Conservation (phyloP, 2,329 filamentous ascomycete species). For the Polychaeton citri region DNA sequence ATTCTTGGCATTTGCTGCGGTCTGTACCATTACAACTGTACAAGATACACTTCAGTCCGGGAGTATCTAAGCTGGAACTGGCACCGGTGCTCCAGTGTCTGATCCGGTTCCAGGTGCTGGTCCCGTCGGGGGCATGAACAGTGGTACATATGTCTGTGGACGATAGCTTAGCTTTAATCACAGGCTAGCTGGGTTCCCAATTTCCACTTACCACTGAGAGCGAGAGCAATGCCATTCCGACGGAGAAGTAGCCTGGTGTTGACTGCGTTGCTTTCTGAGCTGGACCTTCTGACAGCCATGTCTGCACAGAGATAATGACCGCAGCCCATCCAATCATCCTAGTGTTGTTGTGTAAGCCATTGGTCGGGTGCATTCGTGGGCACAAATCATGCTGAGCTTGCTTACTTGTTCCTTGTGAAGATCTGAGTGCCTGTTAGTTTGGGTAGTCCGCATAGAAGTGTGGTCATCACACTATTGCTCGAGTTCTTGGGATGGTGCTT, state of each 20-base stretch:
- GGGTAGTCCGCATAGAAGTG: constrained; percentile 15
- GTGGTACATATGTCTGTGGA: constrained; percentile 48
- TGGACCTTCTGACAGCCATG: constrained; percentile 63
- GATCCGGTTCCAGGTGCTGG: background rate
- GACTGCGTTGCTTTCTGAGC: constrained; percentile 49
- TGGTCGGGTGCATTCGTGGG: background rate
- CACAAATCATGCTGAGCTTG: too few species aligned
- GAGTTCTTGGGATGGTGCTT: constrained; percentile 20
- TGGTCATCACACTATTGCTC: constrained; percentile 1
- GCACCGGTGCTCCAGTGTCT: background rate
- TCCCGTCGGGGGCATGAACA: constrained; percentile 46
- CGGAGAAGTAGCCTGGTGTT: constrained; percentile 61
- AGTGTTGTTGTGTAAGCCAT: constrained; percentile 10
- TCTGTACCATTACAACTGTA: too few species aligned
- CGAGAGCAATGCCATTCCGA: constrained; percentile 56
- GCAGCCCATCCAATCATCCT: constrained; percentile 58
- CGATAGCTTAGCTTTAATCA: too few species aligned
- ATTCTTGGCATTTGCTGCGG: too few species aligned
- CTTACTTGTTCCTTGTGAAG: constrained; percentile 76
- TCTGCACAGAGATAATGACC: constrained; percentile 61
- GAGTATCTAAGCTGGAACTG: background rate
- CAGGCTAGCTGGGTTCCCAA: too few species aligned
- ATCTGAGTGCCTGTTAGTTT: constrained; percentile 40
- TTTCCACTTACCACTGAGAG: constrained; percentile 29
- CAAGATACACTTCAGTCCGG: too few species aligned